Conservation (phyloP, 495 filamentous ascomycete genomes). For the Aspergillus homomorphus region DNA sequence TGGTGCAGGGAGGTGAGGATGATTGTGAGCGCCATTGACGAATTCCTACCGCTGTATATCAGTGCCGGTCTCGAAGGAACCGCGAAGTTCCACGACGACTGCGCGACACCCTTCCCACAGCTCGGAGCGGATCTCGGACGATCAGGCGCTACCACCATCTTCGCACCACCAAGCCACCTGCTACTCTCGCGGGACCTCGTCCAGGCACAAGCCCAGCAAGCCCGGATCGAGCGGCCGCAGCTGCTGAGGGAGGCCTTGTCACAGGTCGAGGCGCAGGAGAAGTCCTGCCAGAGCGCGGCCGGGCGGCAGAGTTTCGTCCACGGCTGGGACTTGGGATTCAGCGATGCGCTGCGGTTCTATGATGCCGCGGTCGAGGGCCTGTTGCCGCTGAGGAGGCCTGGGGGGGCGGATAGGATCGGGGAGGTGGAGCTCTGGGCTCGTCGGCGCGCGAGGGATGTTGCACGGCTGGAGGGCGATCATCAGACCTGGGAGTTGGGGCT, state of each 20-base stretch:
- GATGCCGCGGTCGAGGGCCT: conserved; percentile 22
- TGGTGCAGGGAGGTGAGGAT: conserved; percentile 52
- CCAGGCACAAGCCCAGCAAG: conserved; percentile 22
- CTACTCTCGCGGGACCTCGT: conserved; percentile 31
- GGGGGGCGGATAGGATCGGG: conserved; percentile 47
- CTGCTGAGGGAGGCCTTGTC: conserved; percentile 26
- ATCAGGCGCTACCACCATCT: conserved; percentile 39
- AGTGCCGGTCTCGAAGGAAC: conserved; percentile 49
- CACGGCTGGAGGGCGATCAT: conserved; percentile 33
- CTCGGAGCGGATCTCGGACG: too few relatives aligned
- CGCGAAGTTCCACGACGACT: conserved; percentile 33
- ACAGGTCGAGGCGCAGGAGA: conserved; percentile 29
- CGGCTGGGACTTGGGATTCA: conserved; percentile 53
- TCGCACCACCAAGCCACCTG: conserved; percentile 35
- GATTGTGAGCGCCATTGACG: conserved; percentile 40
- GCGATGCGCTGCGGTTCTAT: conserved; percentile 50
- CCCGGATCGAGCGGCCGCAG: conserved; percentile 28
- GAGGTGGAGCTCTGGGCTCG: conserved; percentile 50
- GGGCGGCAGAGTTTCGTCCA: conserved; percentile 49
- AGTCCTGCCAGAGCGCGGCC: conserved; percentile 44
- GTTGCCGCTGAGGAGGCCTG: conserved; percentile 9
- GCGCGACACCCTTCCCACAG: conserved; percentile 53
- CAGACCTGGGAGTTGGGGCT: conserved; percentile 54
- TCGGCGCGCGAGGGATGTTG: conserved; percentile 49
- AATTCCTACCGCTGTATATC: conserved; percentile 50